These are phyloP conservation scores for Mucor lusitanicus DNA, from an alignment of 371 early-diverging fungal genomes.

Conservation along the genomic window DNA sequence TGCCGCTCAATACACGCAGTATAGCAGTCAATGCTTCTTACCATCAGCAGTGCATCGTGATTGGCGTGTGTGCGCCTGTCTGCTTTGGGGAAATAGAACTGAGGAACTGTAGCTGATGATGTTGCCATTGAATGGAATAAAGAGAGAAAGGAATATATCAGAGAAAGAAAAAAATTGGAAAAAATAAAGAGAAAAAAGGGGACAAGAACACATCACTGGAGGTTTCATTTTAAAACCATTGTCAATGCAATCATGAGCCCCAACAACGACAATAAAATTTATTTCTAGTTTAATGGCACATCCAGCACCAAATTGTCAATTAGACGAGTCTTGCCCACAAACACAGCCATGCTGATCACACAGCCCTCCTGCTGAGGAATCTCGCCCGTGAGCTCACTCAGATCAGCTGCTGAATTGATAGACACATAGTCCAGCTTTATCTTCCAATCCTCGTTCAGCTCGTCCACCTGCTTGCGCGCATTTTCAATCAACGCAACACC, in stretches of 20 bases:
- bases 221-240: neutral
- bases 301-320: conserved; percentile 80
- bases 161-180: neutral
- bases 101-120: neutral
- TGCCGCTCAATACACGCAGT: neutral
- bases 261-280: neutral
- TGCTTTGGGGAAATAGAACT: neutral
- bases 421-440: conserved; percentile 85
- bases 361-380: conserved; percentile 60
- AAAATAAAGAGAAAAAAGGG: neutral
- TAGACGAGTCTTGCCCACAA: conserved; percentile 86
- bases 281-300: conserved; percentile 4
- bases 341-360: conserved; percentile 88
- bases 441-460: conserved; percentile 42
- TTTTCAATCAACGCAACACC: conserved; percentile 45
- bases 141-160: neutral
- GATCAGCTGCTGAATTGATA: conserved; percentile 71
- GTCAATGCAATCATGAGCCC: neutral
- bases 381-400: conserved; percentile 23
- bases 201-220: neutral
- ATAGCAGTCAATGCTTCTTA: neutral
- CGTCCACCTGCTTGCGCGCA: conserved; percentile 41
- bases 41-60: neutral
- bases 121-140: neutral
- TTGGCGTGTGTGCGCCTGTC: neutral